Evolutionary conservation across 1,139 yeast genomes (phyloP).

Genomic region (Diutina scorzettiae): DNA sequence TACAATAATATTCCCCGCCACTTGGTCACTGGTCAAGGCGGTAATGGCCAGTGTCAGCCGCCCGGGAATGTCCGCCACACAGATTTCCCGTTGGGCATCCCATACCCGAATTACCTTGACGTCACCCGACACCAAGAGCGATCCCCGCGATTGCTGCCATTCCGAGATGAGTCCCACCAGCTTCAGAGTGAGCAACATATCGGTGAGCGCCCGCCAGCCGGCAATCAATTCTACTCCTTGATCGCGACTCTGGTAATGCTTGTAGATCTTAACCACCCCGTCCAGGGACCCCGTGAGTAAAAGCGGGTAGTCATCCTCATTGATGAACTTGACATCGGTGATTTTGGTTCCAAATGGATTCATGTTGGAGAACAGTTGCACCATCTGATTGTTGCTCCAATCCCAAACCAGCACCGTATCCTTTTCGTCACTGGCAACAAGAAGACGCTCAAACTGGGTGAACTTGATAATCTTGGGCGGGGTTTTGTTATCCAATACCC

Average conservation of each 20-base stretch:
- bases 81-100: conserved; percentile 93
- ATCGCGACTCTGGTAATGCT: conserved; percentile 45
- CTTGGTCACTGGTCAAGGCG: conserved; percentile 86
- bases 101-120: conserved; percentile 83
- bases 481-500: conserved; percentile 55
- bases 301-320: conserved; percentile 86
- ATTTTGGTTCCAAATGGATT: conserved; percentile 83
- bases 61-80: conserved; percentile 82
- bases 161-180: conserved; percentile 81
- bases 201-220: conserved; percentile 91
- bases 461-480: conserved; percentile 74
- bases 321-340: conserved; percentile 74
- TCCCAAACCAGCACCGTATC: conserved; percentile 84
- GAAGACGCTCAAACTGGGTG: conserved; percentile 81
- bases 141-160: conserved; percentile 96
- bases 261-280: conserved; percentile 80
- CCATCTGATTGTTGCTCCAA: conserved; percentile 50
- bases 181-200: conserved; percentile 66
- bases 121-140: conserved; percentile 88
- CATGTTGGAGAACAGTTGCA: conserved; percentile 68
- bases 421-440: conserved; percentile 74
- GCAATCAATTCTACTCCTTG: conserved; percentile 50
- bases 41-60: conserved; percentile 85
- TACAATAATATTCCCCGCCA: conserved; percentile 81
- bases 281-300: conserved; percentile 85